Evolutionary conservation across 805 yeast genomes (phyloP), one percentile per base, ranked within the genome.

Genomic region (Candida cerambycidarum): DNA sequence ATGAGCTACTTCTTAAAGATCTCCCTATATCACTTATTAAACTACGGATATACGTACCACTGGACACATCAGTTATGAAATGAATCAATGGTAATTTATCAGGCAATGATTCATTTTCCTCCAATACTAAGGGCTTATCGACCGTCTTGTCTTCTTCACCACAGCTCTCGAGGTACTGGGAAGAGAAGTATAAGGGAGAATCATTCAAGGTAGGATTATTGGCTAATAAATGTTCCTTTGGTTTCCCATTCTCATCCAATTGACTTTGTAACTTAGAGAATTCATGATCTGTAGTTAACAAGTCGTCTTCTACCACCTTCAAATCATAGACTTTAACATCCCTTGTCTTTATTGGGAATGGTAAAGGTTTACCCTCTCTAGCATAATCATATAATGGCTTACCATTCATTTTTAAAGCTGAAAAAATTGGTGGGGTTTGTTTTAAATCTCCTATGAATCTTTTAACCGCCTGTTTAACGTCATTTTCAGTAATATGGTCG

Each of bases 311-410:
- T 32, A 69, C 66, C 1, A 90, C 63, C 9, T 72, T 69, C 32
- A 89, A 55, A 28, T 73, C 75, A 51, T 68, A 63, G 2, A 93
- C 75, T 23, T 69, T 73, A 11, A 89, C 89, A 21, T 79, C 78
- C 51, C 99, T 75, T 1, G 86, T 76, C 54, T 85, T 81, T 40
- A 95, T 88, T n/a, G 83, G 77, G 38, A 79, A 75, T 0, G 99
- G 99, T 15, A 93, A 71, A 0, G 96, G 92, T 18, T 77, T 68
- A 0, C 95, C 95, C 48, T 85, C 79, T 49, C 99, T 75, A 1
- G 99, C 99, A 60, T 93, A 93, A 55, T 92, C 96, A 59, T 95
- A 89, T 37, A 95, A 67, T 3, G 96, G 95, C 64, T 83, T 89
- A 13, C 99, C 99, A 57, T 89, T 83, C 82, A 95, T 85, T 58